These are phyloP conservation scores for Solanum chacoense DNA, from an alignment of 305 asterid genomes.

Conservation along the genomic window DNA sequence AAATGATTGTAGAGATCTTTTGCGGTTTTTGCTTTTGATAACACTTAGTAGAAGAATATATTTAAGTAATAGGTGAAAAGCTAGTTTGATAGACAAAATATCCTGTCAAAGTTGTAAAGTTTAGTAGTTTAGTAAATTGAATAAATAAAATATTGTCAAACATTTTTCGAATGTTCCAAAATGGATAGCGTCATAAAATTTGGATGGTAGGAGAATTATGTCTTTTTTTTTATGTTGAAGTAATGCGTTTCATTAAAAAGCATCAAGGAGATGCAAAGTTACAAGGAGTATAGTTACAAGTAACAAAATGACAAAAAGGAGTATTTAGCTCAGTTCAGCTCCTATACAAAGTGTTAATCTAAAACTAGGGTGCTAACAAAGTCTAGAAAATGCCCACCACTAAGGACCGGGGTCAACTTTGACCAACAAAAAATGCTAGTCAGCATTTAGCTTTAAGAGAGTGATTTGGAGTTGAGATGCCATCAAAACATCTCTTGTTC, in stretches of 20 bases:
- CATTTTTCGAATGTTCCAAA: background rate
- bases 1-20: background rate
- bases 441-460: background rate
- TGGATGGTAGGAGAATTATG: background rate
- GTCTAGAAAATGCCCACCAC: background rate
- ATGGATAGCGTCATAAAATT: background rate
- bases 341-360: background rate
- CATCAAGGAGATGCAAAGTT: background rate
- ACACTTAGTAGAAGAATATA: background rate
- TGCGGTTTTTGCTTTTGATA: background rate
- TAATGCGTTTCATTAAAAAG: background rate
- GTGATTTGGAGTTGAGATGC: background rate
- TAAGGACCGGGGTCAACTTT: background rate
- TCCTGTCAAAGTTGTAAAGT: background rate
- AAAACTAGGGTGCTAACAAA: background rate
- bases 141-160: background rate
- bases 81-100: background rate
- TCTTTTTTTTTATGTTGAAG: background rate
- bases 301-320: background rate
- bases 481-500: background rate
- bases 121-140: background rate
- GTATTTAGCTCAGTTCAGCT: background rate
- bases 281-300: background rate
- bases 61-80: background rate
- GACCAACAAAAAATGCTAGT: background rate